Evolutionary conservation across 164 flowering plant species (phyloP), one percentile per base, ranked within the genome.

Genomic region (Aristolochia contorta): DNA sequence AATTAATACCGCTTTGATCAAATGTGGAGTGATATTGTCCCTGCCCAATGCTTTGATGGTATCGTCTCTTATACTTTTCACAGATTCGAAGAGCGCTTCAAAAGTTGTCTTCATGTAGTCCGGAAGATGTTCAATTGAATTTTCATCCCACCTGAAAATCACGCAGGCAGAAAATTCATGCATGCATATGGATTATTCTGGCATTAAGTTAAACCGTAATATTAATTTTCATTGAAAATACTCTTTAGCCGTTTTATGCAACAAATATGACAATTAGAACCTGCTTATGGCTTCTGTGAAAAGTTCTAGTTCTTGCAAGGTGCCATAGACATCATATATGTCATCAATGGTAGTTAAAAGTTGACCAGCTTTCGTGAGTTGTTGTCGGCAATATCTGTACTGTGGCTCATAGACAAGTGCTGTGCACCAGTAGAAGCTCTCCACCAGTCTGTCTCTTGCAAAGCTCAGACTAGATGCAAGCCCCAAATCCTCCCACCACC

Each of bases 301-400:
- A 0, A 70, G 76, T 47, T 76, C 71, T 1, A 80, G 59, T 53
- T 80, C 82, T n/a, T 76, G 75, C 52, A 68, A 30, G 19, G 68
- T 62, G 10, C 77, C 84, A 67, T 72, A 76, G 55, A 76, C 69
- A 67, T 80, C 84, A 53, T 72, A 80, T n/a, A n/a, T n/a, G n/a
- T n/a, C n/a, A n/a, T n/a, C n/a, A n/a, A n/a, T n/a, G n/a, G n/a
- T n/a, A n/a, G n/a, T n/a, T n/a, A n/a, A 50, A n/a, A n/a, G n/a
- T n/a, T n/a, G n/a, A n/a, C n/a, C n/a, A n/a, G n/a, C n/a, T n/a
- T n/a, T n/a, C n/a, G n/a, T n/a, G n/a, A n/a, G n/a, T n/a, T n/a
- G n/a, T n/a, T n/a, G n/a, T n/a, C n/a, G n/a, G n/a, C n/a, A n/a
- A n/a, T n/a, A n/a, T n/a, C n/a, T n/a, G n/a, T n/a, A n/a, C n/a